Conservation (phyloP, 495 filamentous ascomycete genomes). For the Penicillium ucsense region DNA sequence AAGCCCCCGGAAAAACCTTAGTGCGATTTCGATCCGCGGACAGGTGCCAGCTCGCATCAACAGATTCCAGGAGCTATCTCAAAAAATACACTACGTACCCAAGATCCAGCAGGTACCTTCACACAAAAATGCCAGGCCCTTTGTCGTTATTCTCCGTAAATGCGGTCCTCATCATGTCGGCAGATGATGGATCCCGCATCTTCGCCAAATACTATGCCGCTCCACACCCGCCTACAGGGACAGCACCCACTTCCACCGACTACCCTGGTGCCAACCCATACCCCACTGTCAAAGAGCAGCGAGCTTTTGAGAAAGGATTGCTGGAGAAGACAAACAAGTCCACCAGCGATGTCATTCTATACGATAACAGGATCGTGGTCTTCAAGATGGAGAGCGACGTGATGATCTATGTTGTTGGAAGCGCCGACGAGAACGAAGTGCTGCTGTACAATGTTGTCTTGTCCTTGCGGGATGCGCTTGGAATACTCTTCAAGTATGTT, state of each 20-base stretch:
- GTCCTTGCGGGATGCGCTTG: constrained; percentile 77
- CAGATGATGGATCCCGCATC: constrained; percentile 80
- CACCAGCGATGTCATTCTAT: constrained; percentile 88
- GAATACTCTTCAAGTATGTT: constrained; percentile 83
- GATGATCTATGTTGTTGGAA: constrained; percentile 90
- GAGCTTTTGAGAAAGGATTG: constrained; percentile 90
- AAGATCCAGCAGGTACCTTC: constrained; percentile 10
- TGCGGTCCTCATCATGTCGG: constrained; percentile 82
- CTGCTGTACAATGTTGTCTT: constrained; percentile 88
- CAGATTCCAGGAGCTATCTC: constrained; percentile 6
- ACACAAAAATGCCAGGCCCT: constrained; percentile 28
- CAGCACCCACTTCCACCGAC: constrained; percentile 39
- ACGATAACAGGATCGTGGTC: constrained; percentile 88
- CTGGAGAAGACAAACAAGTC: constrained; percentile 95
- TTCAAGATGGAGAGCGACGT: constrained; percentile 98
- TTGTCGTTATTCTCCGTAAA: constrained; percentile 87
- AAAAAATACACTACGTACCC: constrained; percentile 4
- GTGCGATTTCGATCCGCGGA: constrained; percentile 27
- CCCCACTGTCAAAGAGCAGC: constrained; percentile 83
- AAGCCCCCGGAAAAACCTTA: constrained; percentile 28
- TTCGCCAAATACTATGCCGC: constrained; percentile 92
- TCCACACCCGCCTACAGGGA: constrained; percentile 61
- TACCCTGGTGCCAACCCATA: constrained; percentile 69
- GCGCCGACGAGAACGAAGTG: constrained; percentile 92
- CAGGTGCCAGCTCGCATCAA: constrained; percentile 28